Conservation (phyloP, 75 land plant genomes). For the Pinus taeda region DNA sequence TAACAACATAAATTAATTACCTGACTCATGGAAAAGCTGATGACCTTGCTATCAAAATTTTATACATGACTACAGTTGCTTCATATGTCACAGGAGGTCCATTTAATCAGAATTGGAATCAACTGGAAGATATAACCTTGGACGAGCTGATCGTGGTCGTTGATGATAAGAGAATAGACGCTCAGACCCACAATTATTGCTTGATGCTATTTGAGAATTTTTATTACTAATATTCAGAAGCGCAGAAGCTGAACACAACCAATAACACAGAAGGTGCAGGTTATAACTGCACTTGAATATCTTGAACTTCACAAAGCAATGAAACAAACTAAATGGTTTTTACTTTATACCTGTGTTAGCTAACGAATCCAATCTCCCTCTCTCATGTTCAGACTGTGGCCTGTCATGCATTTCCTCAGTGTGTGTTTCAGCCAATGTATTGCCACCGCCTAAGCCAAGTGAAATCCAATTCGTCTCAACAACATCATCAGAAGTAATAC, state of each 20-base stretch:
- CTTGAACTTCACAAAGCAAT: background rate
- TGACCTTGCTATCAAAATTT: too few relatives aligned
- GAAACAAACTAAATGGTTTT: background rate
- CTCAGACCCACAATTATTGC: conserved; percentile 34
- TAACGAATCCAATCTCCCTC: conserved; percentile 34
- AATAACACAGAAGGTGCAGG: background rate
- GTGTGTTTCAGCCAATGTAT: conserved; percentile 25
- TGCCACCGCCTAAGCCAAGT: conserved; percentile 68
- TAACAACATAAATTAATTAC: too few relatives aligned
- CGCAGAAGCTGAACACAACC: conserved; percentile 50
- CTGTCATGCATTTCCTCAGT: conserved; percentile 16
- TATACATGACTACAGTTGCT: too few relatives aligned
- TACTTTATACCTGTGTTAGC: conserved; percentile 31
- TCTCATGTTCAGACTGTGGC: conserved; percentile 26
- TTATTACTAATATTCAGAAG: conserved; percentile 55
- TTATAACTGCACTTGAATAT: too few relatives aligned
- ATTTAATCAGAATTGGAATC: conserved; percentile 52
- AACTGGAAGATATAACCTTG: conserved; percentile 34
- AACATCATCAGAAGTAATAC: conserved; percentile 40
- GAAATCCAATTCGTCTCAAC: conserved; percentile 62
- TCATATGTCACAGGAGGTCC: background rate
- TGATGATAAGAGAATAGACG: conserved; percentile 51
- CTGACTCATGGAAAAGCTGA: too few relatives aligned
- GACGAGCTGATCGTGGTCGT: conserved; percentile 56
- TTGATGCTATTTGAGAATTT: conserved; percentile 25